Base-by-base conservation (phyloP, 305 asterid genomes). In the Fraxinus sp. region DNA sequence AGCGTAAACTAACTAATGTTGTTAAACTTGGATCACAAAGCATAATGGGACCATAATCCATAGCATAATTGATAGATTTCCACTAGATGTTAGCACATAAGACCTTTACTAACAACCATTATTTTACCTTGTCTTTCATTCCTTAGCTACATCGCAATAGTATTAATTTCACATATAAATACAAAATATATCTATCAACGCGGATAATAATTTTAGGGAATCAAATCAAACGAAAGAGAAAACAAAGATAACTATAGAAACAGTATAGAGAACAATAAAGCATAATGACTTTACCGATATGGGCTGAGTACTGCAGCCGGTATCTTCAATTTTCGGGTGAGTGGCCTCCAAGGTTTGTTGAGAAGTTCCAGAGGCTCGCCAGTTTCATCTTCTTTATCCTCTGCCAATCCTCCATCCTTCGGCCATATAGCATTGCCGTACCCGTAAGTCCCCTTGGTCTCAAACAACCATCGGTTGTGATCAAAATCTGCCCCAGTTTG, bases 381-480 rank as follows among this genome's bases (percentile, higher is more conserved):
- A 0, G 87, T 82, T 35, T 81, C 91, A 43, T 89, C 92, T 62
- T 83, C 90, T 77, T 83, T 89, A 13, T 89, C 97, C 14, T 89
- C 92, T 7, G 87, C 83, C 52, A 87, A 84, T 46, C 89, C 97
- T 22, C 86, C 96, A 10, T 93, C 99, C 80, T 91, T 91, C 2
- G 99, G 98, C 99, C 99, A 96, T 84, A 96, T 90, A 22, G 99
- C 99, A 89, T 96, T 96, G 28, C 99, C 99, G 83, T 94, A 96
- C 32, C 99, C 99, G 77, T 96, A 96, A 0, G 99, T 96, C 68
- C 99, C 99, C 82, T 96, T 94, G 0, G 99, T 91, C 89, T 96
- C 99, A 74, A 94, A 96, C 89, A 96, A 77, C 98, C 98, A 96
- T n/a, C 93, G 80, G 77, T 91, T 96, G 49, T 96, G 97, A 89